Conservation (phyloP, 2,329 filamentous ascomycete species). For the Hypoxylon sp. region DNA sequence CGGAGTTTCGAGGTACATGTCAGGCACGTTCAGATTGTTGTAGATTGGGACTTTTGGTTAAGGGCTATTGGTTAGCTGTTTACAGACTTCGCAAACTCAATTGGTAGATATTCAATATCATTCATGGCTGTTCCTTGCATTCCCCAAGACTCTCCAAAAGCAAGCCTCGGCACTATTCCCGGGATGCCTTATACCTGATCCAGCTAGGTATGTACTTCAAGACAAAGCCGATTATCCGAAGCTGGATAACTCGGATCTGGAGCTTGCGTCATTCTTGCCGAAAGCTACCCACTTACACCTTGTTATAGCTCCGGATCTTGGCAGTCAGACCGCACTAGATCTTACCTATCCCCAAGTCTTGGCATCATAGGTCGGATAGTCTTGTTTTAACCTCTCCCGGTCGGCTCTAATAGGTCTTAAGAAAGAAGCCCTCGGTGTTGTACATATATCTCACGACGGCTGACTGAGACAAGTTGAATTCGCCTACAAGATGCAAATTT, state of each 20-base stretch:
- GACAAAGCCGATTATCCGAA: constrained; percentile 42
- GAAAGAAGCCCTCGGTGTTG: neutral
- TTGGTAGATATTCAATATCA: constrained; percentile 16
- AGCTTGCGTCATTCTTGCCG: constrained; percentile 43
- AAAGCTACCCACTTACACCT: constrained; percentile 19
- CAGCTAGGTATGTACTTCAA: neutral
- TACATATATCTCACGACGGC: constrained; percentile 21
- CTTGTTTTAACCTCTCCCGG: constrained; percentile 43
- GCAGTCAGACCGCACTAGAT: constrained; percentile 19
- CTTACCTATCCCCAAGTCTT: constrained; percentile 42
- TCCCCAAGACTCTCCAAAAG: neutral
- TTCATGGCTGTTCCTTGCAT: constrained; percentile 16
- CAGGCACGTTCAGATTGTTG: constrained; percentile 2
- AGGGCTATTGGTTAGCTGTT: neutral
- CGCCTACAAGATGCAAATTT: constrained; percentile 16
- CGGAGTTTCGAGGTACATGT: constrained; percentile 16
- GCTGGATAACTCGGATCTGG: constrained; percentile 22
- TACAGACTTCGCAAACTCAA: constrained; percentile 11
- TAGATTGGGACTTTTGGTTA: constrained; percentile 17
- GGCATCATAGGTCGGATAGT: constrained; percentile 47
- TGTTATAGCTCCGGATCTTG: constrained; percentile 19
- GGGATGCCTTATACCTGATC: constrained; percentile 1
- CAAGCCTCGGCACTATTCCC: neutral
- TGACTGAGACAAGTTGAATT: neutral
- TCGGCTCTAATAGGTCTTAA: neutral